Percentiles rank a stretch among this genome's conserved stretches.
Conservation (phyloP, 2,329 filamentous ascomycete genomes). For the Aspergillus sojae region DNA sequence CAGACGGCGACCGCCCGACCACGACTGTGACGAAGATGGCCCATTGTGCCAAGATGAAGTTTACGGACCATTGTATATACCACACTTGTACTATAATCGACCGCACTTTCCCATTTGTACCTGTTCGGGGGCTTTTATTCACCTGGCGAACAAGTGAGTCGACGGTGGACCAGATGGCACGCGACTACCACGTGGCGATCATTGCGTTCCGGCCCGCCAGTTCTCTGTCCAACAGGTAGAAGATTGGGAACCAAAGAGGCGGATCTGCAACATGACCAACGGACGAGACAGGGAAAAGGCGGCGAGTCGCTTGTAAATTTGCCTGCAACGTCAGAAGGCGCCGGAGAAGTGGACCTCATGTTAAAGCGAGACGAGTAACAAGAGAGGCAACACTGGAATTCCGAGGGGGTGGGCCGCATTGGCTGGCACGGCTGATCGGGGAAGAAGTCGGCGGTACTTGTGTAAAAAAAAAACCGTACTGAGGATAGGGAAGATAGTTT, state of each 20-base stretch:
- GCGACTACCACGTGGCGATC: constrained; percentile 14
- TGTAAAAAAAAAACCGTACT: background rate
- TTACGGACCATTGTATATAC: constrained; percentile 1
- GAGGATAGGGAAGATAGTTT: background rate
- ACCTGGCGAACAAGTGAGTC: background rate
- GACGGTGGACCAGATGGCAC: background rate
- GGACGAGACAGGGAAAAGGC: background rate
- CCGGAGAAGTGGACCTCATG: background rate
- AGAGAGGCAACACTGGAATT: background rate
- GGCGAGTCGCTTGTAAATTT: background rate
- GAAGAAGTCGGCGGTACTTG: background rate
- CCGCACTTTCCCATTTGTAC: background rate
- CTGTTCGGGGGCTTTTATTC: background rate
- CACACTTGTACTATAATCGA: background rate
- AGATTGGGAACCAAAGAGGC: background rate
- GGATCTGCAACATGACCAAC: constrained; percentile 5
- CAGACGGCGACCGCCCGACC: background rate
- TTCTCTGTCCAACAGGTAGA: constrained; percentile 4
- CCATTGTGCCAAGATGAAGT: background rate
- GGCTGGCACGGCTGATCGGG: constrained; percentile 1
- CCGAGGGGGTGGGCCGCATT: background rate
- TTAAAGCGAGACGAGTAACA: background rate
- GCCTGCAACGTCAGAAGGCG: background rate
- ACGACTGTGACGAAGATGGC: background rate
- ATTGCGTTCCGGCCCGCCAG: constrained; percentile 3